These are phyloP conservation scores for Solanum stenotomum DNA, from an alignment of 257 asterid species.

Conservation along the genomic window DNA sequence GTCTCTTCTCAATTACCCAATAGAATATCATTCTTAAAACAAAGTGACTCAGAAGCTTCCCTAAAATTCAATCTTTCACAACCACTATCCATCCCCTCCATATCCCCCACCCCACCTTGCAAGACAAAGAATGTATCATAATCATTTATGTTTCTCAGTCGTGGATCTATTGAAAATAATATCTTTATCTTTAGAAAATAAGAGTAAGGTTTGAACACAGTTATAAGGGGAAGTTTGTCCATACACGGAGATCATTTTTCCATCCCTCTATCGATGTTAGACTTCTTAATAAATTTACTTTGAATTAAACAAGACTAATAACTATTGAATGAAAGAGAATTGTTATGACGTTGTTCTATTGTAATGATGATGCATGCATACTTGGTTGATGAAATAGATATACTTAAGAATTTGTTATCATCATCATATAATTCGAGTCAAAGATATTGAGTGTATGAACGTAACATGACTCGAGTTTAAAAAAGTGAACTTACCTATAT, in stretches of 20 bases:
- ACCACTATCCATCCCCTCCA: not conserved
- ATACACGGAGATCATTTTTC: too few species aligned
- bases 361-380: not conserved
- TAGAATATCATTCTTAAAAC: not conserved
- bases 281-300: too few species aligned
- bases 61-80: not conserved
- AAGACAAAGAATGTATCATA: not conserved
- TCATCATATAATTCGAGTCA: not conserved
- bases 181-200: not conserved
- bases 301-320: too few species aligned
- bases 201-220: not conserved
- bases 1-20: not conserved
- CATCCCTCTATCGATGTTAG: not conserved
- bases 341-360: not conserved
- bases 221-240: not conserved
- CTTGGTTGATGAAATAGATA: not conserved
- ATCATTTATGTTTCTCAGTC: accelerated
- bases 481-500: not conserved
- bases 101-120: not conserved
- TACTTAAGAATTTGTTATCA: not conserved
- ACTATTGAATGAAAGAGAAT: not conserved
- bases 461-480: not conserved
- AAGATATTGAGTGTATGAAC: not conserved
- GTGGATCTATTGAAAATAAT: not conserved
- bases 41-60: not conserved